Base-by-base conservation (phyloP, 352 stramenopile species). In the Globisporangium echinulatum region DNA sequence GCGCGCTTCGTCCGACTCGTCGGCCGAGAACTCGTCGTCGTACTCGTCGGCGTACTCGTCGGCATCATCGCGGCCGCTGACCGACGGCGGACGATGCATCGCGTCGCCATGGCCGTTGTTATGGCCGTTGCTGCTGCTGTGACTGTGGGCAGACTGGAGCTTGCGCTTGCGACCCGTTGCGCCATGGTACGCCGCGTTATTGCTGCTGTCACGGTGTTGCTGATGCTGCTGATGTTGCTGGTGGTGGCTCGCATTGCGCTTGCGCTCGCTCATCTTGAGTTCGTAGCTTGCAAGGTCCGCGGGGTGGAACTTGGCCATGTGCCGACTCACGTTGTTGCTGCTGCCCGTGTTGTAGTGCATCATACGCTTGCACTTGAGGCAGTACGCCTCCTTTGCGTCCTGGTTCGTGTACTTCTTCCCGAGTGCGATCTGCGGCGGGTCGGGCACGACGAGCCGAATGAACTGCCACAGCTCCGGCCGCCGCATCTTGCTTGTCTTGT, bases 311-410 rank as follows among this genome's bases (percentile, higher is more conserved):
- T 82, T 82, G 59, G 70, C 66, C 73, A 82, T 82, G 60, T 82
- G 73, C 3, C 73, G 70, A 52, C 73, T 82, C 19, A 82, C 73
- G 56, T 82, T 82, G 50, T 82, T 82, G 70, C 70, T 79, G 54
- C 70, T 82, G 47, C 70, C 70, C 4, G 73, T 82, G 51, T 82
- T 79, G 56, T 82, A 82, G 56, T 79, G 73, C 73, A 82, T 82
- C 43, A 75, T 68, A 15, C 70, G 73, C 60, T 82, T 79, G 66
- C 73, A 82, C 53, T 82, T 82, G 36, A 82, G 67, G 47, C 73
- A 82, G 49, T 77, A 82, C 44, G 73, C 73, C 57, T 82, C 70
- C 53, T 77, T 72, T 17, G 73, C 73, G 63, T 82, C 73, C 57
- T 77, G 73, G 59, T 82, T 82, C 49, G 73, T 77, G 70, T 82